A percentile compares a stretch with the other conserved stretches of the same genome.
Evolutionary conservation across 2,329 filamentous ascomycete species (phyloP).

Genomic region (Pyrenophora graminea): DNA sequence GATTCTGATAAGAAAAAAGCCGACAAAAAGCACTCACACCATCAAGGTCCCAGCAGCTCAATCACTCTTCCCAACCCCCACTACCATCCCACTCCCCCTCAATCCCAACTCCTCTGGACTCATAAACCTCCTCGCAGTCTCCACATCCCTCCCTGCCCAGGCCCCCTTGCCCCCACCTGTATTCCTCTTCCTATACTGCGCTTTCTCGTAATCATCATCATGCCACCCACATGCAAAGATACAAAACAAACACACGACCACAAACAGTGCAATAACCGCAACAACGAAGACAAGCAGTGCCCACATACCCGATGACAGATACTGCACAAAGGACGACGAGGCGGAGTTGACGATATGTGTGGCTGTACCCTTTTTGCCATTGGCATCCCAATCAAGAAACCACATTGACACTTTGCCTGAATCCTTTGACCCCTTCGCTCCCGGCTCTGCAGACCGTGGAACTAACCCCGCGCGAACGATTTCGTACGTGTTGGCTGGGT

Average conservation of each 20-base stretch:
- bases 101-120: slow-evolving; percentile 36
- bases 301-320: slow-evolving; percentile 32
- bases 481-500: slow-evolving; percentile 24
- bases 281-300: slow-evolving; percentile 30
- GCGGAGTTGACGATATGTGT: slow-evolving; percentile 22
- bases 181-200: slow-evolving; percentile 32
- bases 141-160: slow-evolving; percentile 23
- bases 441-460: slow-evolving; percentile 4
- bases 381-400: slow-evolving; percentile 37
- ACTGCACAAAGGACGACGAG: slow-evolving; percentile 18
- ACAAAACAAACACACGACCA: slow-evolving; percentile 31
- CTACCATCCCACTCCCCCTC: slow-evolving; percentile 29
- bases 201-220: slow-evolving; percentile 35
- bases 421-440: background rate
- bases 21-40: too few species aligned
- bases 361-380: slow-evolving; percentile 35
- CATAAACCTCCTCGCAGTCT: slow-evolving; percentile 29
- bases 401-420: slow-evolving; percentile 22
- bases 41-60: slow-evolving; percentile 9
- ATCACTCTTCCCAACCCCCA: slow-evolving; percentile 43
- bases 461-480: slow-evolving; percentile 31
- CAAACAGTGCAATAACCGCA: slow-evolving; percentile 29
- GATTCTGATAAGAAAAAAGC: background rate
- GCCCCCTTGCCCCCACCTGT: slow-evolving; percentile 13
- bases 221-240: slow-evolving; percentile 33